Evolutionary conservation across 441 rosid species (phyloP).

Genomic region (Gossypium davidsonii): DNA sequence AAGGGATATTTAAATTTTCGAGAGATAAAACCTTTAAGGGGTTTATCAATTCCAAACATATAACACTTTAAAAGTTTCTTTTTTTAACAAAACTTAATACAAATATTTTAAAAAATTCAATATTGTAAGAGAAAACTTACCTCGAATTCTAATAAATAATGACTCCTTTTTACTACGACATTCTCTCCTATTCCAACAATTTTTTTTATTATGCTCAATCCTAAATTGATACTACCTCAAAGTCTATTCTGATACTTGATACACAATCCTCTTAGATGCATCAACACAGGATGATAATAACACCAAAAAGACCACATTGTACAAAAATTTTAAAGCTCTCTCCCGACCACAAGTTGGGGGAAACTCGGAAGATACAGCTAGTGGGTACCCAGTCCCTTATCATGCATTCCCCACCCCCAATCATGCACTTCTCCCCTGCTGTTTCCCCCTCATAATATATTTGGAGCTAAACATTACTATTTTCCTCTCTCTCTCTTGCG

Average conservation of each 20-base stretch:
- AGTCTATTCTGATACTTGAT: neutral
- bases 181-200: too few relatives aligned
- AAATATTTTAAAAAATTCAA: too few relatives aligned
- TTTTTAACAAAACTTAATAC: too few relatives aligned
- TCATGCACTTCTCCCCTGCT: neutral
- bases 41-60: too few relatives aligned
- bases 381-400: neutral
- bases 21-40: too few relatives aligned
- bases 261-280: neutral
- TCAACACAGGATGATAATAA: neutral
- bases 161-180: too few relatives aligned
- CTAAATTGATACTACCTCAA: neutral
- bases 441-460: neutral
- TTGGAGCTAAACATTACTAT: neutral
- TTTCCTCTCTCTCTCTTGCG: neutral
- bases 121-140: too few relatives aligned
- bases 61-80: too few relatives aligned
- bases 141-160: too few relatives aligned
- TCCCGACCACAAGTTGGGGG: neutral
- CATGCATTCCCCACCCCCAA: neutral
- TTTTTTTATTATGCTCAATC: too few relatives aligned
- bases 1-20: too few relatives aligned
- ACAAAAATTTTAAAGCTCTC: neutral
- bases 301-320: neutral
- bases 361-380: neutral